Base-by-base conservation (phyloP, 768 basidiomycete genomes). In the Boletus insuetus region DNA sequence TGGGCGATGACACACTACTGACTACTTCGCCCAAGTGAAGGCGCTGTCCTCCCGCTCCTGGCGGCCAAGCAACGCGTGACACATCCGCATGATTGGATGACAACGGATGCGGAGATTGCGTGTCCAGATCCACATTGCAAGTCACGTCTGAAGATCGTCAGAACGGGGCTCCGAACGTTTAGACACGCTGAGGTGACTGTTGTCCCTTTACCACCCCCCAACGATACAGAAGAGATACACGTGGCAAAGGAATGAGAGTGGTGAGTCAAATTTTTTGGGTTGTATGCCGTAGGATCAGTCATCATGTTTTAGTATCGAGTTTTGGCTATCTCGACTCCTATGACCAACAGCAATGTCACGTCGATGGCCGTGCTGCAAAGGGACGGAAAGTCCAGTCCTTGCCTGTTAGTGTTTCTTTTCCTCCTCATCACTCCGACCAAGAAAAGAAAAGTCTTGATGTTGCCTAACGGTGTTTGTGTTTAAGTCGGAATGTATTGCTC, bases 121-220 rank as follows among this genome's bases (percentile, higher is more conserved):
- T 87, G 85, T 60, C 86, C 84, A 0, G 86, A 87, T 64, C 85
- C 86, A 2, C 69, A 84, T 53, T 87, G 86, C 68, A 78, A 74
- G 42, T 85, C 84, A 5, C 71, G 74, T 12, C 60, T 86, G 66
- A 77, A 68, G 59, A 82, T 87, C 19, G 68, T 67, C 9, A 74
- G 84, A 49, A 79, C 75, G 1, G 79, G 79, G 3, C 42, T 78
- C 49, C 69, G 85, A 53, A 77, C 69, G 11, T 87, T 87, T 65
- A 77, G 71, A 13, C 82, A 82, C 64, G 74, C 73, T 0, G 80
- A 84, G 31, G 78, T 78, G 11, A 85, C 84, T 1, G 78, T 73
- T 40, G 78, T 83, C 0, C 77, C 81, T 9, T 14, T 51, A 34
- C 50, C 20, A 16, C 35, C 40, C 5, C 10, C 4, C 3, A n/a